These are phyloP conservation scores for Hemileia vastatrix DNA, from an alignment of 1,284 basidiomycete genomes.

Conservation along the genomic window DNA sequence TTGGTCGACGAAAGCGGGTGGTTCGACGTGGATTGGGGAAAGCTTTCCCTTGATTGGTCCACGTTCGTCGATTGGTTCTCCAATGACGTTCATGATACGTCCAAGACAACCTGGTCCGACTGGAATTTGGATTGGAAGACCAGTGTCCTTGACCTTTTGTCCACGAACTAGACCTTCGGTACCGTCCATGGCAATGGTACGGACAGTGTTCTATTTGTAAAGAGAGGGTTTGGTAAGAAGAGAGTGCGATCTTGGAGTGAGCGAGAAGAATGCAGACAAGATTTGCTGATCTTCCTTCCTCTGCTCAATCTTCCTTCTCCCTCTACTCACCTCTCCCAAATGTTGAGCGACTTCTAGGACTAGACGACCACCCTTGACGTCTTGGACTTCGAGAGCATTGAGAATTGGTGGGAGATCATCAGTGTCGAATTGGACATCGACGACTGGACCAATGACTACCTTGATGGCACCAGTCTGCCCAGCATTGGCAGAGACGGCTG, in stretches of 20 bases:
- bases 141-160: conserved; percentile 90
- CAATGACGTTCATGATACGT: conserved; percentile 99
- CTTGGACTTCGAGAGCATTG: conserved; percentile 93
- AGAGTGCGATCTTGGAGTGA: neutral
- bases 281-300: no score
- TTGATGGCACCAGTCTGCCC: conserved; percentile 35
- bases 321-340: conserved; percentile 69
- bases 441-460: conserved; percentile 62
- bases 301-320: no score
- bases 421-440: conserved; percentile 70
- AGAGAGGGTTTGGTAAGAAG: neutral
- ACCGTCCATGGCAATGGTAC: conserved; percentile 63
- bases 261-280: neutral
- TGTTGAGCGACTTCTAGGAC: conserved; percentile 54
- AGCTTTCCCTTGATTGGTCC: conserved; percentile 95
- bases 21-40: conserved; percentile 98
- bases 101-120: conserved; percentile 87
- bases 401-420: conserved; percentile 82
- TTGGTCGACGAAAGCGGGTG: conserved; percentile 93
- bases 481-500: conserved; percentile 22
- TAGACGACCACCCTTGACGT: conserved; percentile 61
- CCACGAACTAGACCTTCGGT: conserved; percentile 99
- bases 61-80: conserved; percentile 97
- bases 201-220: conserved; percentile 72
- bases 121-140: conserved; percentile 88